These are phyloP conservation scores for Euphorbia lathyris DNA, from an alignment of 345 rosid species.

Conservation along the genomic window DNA sequence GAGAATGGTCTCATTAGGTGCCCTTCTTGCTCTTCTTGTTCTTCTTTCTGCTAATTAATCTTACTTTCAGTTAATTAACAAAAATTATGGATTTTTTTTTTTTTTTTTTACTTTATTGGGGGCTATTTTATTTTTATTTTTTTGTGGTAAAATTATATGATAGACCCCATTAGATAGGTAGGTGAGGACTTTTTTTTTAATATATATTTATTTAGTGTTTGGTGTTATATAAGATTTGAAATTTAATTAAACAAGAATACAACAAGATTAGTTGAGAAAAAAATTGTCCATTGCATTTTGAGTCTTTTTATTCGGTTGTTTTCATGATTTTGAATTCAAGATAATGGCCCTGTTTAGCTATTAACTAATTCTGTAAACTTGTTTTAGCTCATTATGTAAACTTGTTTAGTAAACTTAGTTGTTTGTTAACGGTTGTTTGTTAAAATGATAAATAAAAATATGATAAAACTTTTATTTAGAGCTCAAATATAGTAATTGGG, in stretches of 20 bases:
- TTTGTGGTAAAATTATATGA: background rate
- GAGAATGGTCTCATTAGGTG: constrained; percentile 93
- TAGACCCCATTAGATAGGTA: background rate
- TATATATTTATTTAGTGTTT: too few relatives aligned
- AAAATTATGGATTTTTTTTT: background rate
- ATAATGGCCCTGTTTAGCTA: too few relatives aligned
- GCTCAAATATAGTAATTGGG: too few relatives aligned
- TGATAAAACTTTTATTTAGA: too few relatives aligned
- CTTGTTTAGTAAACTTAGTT: too few relatives aligned
- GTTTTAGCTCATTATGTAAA: too few relatives aligned
- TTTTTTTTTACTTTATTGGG: background rate
- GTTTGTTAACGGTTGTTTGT: too few relatives aligned
- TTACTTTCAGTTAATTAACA: background rate
- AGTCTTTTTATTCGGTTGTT: background rate
- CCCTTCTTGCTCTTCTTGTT: constrained; percentile 53
- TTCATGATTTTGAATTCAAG: too few relatives aligned
- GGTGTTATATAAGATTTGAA: background rate
- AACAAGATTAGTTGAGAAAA: background rate
- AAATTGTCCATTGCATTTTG: background rate
- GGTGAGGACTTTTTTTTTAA: background rate
- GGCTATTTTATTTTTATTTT: background rate
- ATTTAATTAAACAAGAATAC: background rate
- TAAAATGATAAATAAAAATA: too few relatives aligned
- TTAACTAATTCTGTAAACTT: too few relatives aligned
- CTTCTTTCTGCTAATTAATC: constrained; percentile 9